A percentile compares a stretch with the other conserved stretches of the same genome.
Evolutionary conservation across 306 rosid genomes (phyloP).

Genomic region (Begonia fuchsioides): DNA sequence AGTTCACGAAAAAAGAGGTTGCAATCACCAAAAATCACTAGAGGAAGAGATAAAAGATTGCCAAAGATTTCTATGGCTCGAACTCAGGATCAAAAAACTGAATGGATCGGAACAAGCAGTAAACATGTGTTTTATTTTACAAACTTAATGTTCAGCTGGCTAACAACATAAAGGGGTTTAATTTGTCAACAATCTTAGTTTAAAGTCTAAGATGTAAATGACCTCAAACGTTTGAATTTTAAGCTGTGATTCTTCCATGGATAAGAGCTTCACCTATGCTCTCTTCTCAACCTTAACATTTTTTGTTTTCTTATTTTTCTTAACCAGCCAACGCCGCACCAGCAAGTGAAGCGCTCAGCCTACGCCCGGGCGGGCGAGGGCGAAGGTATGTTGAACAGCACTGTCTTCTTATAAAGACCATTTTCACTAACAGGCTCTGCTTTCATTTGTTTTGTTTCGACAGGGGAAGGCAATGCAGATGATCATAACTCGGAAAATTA

Average conservation of each 20-base stretch:
- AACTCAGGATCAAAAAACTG: no score
- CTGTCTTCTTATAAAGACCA: background rate
- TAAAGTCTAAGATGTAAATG: background rate
- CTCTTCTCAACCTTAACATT: background rate
- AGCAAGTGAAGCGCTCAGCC: constrained; percentile 75
- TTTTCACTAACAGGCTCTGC: background rate
- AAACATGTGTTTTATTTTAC: no score
- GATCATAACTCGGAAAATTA: constrained; percentile 23
- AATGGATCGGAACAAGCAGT: no score
- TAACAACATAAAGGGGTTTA: no score
- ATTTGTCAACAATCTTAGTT: no score
- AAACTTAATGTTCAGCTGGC: no score
- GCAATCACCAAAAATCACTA: no score
- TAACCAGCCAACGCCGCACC: constrained; percentile 91
- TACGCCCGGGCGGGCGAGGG: constrained; percentile 59
- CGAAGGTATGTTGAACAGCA: constrained; percentile 36
- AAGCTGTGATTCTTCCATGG: background rate
- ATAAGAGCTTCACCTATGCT: background rate
- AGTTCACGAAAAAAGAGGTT: no score
- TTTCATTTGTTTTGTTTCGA: constrained; percentile 1
- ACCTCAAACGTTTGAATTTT: background rate
- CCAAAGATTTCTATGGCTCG: no score
- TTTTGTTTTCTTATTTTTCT: constrained; percentile 5
- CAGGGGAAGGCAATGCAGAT: constrained; percentile 25
- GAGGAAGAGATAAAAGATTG: no score